Conservation (phyloP, 2,329 filamentous ascomycete species). For the Aaosphaeria arxii region DNA sequence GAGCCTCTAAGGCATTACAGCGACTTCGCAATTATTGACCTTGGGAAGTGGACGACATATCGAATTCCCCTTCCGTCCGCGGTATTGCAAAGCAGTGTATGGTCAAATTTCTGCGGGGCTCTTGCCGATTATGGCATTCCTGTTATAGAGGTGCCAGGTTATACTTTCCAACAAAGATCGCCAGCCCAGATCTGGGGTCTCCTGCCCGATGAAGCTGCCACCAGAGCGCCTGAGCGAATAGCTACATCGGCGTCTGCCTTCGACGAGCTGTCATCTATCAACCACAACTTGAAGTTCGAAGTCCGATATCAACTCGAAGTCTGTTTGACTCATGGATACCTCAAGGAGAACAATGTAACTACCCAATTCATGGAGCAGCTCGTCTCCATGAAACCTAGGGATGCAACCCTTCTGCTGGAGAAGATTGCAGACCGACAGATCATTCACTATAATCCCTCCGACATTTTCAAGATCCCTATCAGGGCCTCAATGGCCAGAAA, state of each 20-base stretch:
- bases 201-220: slow-evolving; percentile 26
- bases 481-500: slow-evolving; percentile 29
- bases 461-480: slow-evolving; percentile 59
- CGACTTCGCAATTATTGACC: slow-evolving; percentile 54
- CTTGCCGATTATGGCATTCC: slow-evolving; percentile 72
- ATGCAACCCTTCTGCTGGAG: slow-evolving; percentile 68
- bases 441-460: slow-evolving; percentile 66
- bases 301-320: slow-evolving; percentile 90
- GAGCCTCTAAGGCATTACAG: slow-evolving; percentile 39
- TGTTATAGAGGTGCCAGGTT: slow-evolving; percentile 43
- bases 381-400: slow-evolving; percentile 45
- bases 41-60: slow-evolving; percentile 64
- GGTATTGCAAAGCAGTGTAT: slow-evolving; percentile 30
- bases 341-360: slow-evolving; percentile 74
- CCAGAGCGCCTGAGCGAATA: slow-evolving; percentile 19
- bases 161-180: slow-evolving; percentile 36
- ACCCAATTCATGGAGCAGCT: slow-evolving; percentile 66
- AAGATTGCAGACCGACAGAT: slow-evolving; percentile 65
- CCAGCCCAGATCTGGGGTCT: slow-evolving; percentile 19
- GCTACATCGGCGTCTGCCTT: slow-evolving; percentile 11
- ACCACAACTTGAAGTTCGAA: slow-evolving; percentile 50
- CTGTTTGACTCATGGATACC: slow-evolving; percentile 74
- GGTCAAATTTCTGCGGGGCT: slow-evolving; percentile 48
- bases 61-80: slow-evolving; percentile 46
- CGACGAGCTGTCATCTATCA: slow-evolving; percentile 29